phyloP scores from a whole-genome alignment of 192 early-diverging fungal species.

The Rhizophagus sp. region DNA sequence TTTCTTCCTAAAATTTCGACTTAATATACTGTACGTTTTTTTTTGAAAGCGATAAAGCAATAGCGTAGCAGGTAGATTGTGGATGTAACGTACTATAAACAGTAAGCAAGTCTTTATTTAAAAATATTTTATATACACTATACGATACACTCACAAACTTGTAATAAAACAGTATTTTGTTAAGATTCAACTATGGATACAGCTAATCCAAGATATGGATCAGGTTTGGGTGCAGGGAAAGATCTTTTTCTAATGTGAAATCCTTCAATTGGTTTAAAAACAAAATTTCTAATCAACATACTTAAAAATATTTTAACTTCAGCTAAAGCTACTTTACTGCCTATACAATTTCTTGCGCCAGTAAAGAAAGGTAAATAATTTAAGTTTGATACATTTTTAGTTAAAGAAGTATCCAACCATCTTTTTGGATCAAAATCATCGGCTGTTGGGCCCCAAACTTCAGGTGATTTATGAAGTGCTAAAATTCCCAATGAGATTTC shows the following conservation, averaged over 20 bases:
- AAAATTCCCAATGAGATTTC: background rate
- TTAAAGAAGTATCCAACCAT: constrained; percentile 47
- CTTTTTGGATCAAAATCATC: constrained; percentile 53
- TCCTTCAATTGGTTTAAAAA: background rate
- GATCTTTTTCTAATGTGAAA: background rate
- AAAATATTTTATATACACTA: no score
- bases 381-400: constrained; percentile 32
- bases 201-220: background rate
- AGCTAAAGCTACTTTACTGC: constrained; percentile 52
- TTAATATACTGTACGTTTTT: no score
- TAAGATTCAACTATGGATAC: background rate
- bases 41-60: no score
- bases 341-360: constrained; percentile 59
- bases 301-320: constrained; percentile 55
- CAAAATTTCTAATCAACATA: constrained; percentile 11
- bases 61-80: no score
- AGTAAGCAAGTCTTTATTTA: no score
- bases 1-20: no score
- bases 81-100: no score
- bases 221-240: background rate
- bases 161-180: no score
- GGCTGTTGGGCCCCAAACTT: constrained; percentile 4
- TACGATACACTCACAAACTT: no score
- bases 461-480: background rate
- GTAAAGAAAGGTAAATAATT: constrained; percentile 48